Conservation (phyloP, 495 filamentous ascomycete genomes). For the Annulohypoxylon bovei region DNA sequence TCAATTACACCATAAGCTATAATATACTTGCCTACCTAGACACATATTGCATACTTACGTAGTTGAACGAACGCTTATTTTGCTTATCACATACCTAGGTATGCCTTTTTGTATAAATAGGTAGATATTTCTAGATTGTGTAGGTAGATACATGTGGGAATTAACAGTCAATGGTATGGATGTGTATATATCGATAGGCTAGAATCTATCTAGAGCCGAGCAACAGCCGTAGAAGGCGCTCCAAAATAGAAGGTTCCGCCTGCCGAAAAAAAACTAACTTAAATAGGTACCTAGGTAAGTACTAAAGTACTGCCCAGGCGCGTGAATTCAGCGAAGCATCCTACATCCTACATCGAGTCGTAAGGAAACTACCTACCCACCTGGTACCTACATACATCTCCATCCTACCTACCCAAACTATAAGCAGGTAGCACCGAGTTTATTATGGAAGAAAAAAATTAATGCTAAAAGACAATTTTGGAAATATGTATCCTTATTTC, state of each 20-base stretch:
- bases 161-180: neutral
- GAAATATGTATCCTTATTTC: neutral
- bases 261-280: neutral
- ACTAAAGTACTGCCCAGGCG: neutral
- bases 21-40: neutral
- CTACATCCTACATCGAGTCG: conserved; percentile 3
- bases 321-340: neutral
- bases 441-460: neutral
- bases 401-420: conserved; percentile 11
- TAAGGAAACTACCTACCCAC: conserved; percentile 10
- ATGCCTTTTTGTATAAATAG: neutral
- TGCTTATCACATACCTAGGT: neutral
- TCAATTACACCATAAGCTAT: neutral
- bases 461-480: neutral
- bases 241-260: neutral
- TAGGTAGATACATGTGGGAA: neutral
- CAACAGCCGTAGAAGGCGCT: conserved; percentile 25
- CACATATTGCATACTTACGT: neutral
- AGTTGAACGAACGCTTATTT: neutral
- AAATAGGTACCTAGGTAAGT: conserved; percentile 20
- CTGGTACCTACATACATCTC: conserved; percentile 15
- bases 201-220: conserved; percentile 15
- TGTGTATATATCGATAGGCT: neutral
- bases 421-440: conserved; percentile 7
- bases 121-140: neutral